Evolutionary conservation across 2,329 filamentous ascomycete species (phyloP).

Genomic region (Zopfia rhizophila): DNA sequence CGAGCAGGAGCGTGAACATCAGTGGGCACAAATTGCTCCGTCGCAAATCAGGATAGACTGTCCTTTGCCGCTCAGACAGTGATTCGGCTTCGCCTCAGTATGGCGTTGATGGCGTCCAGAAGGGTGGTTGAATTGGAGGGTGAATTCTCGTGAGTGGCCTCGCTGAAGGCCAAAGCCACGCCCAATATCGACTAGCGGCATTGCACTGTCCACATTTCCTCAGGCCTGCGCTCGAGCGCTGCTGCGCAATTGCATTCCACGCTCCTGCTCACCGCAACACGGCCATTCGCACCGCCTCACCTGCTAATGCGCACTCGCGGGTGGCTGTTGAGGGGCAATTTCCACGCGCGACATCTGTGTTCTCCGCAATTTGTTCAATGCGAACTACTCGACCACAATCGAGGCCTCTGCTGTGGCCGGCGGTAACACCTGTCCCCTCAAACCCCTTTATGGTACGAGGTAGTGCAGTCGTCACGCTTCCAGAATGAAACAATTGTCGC

Average conservation of each 20-base stretch:
- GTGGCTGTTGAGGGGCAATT: conserved; percentile 23
- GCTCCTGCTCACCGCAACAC: conserved; percentile 31
- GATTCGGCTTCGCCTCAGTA: conserved; percentile 27
- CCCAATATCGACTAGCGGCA: conserved; percentile 18
- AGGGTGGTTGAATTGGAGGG: no score
- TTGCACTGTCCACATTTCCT: conserved; percentile 18
- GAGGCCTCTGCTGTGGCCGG: conserved; percentile 17
- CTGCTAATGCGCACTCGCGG: conserved; percentile 3
- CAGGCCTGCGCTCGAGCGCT: conserved; percentile 30
- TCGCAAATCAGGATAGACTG: conserved; percentile 22
- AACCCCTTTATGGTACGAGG: background rate
- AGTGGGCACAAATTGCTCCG: conserved; percentile 19
- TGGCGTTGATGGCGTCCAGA: conserved; percentile 27
- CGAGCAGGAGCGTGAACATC: conserved; percentile 25
- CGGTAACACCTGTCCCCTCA: conserved; percentile 15
- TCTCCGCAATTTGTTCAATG: conserved; percentile 17
- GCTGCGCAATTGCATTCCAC: conserved; percentile 10
- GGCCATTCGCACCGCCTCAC: conserved; percentile 36
- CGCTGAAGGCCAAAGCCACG: conserved; percentile 34
- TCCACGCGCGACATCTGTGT: conserved; percentile 15
- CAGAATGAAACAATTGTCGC: conserved; percentile 12
- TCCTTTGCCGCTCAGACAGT: conserved; percentile 18
- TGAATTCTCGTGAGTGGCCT: no score
- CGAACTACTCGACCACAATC: conserved; percentile 10
- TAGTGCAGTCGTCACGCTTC: background rate